Evolutionary conservation across 2,329 filamentous ascomycete genomes (phyloP).

Genomic region (Pseudogymnoascus sp.): DNA sequence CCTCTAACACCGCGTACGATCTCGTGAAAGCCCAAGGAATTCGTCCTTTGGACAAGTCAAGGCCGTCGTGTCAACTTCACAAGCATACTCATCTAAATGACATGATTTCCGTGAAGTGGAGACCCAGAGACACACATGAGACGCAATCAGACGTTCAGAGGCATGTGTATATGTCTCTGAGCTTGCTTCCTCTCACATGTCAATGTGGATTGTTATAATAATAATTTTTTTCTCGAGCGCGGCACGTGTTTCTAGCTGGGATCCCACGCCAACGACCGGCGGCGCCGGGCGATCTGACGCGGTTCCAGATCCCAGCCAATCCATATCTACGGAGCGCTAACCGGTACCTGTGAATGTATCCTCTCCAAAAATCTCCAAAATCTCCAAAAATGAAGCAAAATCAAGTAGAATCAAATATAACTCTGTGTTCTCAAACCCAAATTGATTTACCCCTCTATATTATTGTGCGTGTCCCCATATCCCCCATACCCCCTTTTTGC

Average conservation of each 20-base stretch:
- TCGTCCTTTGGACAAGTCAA: neutral
- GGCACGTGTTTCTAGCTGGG: neutral
- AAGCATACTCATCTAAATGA: conserved; percentile 4
- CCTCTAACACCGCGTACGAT: neutral
- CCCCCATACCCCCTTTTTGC: neutral
- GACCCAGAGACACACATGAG: neutral
- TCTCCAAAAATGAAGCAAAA: neutral
- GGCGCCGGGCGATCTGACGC: neutral
- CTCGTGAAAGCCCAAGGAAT: neutral
- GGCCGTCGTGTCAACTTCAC: neutral
- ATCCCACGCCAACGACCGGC: neutral
- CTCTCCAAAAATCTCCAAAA: conserved; percentile 8
- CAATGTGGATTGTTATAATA: neutral
- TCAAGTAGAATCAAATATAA: neutral
- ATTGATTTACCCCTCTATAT: neutral
- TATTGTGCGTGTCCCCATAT: neutral
- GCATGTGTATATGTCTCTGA: neutral
- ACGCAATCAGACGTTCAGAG: neutral
- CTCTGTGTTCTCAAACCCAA: neutral
- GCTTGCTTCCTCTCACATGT: neutral
- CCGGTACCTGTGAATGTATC: neutral
- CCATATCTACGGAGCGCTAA: neutral
- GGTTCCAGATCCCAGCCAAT: neutral
- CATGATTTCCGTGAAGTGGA: conserved; percentile 3
- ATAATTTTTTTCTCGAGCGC: neutral